Evolutionary conservation across 305 asterid species (phyloP).

Genomic region (Stenogyne calaminthoides): DNA sequence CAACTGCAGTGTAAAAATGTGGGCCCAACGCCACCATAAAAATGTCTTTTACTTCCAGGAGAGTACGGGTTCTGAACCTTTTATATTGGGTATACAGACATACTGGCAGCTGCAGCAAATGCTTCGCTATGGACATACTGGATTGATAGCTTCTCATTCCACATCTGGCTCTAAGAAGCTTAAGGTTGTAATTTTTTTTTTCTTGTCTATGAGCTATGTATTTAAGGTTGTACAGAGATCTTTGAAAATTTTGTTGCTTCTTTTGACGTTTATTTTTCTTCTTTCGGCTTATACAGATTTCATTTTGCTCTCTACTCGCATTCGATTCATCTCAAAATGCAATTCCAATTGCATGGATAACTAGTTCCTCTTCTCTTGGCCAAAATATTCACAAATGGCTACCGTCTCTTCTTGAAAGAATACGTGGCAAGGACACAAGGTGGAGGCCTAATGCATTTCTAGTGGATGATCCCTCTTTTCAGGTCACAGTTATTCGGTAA

Average conservation of each 20-base stretch:
- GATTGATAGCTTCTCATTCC: constrained; percentile 46
- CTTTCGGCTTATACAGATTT: constrained; percentile 36
- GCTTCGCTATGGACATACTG: constrained; percentile 54
- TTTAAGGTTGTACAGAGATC: not conserved
- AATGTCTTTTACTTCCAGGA: constrained; percentile 50
- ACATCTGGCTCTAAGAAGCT: constrained; percentile 39
- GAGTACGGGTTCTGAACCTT: constrained; percentile 36
- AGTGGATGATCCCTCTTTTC: constrained; percentile 44
- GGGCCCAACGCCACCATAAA: constrained; percentile 57
- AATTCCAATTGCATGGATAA: constrained; percentile 51
- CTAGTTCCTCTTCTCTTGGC: constrained; percentile 37
- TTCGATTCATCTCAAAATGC: constrained; percentile 49
- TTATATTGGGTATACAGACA: constrained; percentile 49
- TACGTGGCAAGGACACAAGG: constrained; percentile 44
- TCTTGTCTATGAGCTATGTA: not conserved
- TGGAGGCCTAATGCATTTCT: constrained; percentile 53
- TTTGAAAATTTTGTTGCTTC: constrained; percentile 2
- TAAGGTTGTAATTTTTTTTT: constrained; percentile 40
- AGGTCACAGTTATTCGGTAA: constrained; percentile 42
- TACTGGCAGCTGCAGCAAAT: constrained; percentile 66
- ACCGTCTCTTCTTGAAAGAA: constrained; percentile 40
- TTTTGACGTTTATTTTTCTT: constrained; percentile 23
- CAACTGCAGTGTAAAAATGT: constrained; percentile 48
- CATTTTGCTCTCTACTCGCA: constrained; percentile 43
- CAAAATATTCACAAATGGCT: constrained; percentile 41